phyloP scores from a whole-genome alignment of 768 basidiomycete species.

The Pleurotus tuoliensis region DNA sequence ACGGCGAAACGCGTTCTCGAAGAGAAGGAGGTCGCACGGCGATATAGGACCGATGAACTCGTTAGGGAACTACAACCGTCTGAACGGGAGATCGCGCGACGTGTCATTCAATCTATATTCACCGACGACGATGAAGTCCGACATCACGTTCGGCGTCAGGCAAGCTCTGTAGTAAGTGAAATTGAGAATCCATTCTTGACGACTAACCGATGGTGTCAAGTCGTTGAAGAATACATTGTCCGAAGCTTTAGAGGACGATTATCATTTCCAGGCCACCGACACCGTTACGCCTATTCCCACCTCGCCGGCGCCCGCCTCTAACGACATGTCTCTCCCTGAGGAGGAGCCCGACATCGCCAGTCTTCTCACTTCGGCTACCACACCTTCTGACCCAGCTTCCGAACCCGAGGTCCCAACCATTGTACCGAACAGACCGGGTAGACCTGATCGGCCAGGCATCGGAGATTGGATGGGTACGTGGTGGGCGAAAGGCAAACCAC shows the following conservation, averaged over 20 bases:
- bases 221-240: slow-evolving; percentile 50
- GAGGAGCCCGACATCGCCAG: slow-evolving; percentile 1
- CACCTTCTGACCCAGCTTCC: not conserved
- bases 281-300: slow-evolving; percentile 30
- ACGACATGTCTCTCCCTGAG: not conserved
- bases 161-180: slow-evolving; percentile 54
- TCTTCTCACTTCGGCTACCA: not conserved
- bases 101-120: slow-evolving; percentile 66
- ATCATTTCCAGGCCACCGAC: slow-evolving; percentile 27
- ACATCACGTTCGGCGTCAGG: slow-evolving; percentile 50
- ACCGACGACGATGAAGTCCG: slow-evolving; percentile 43
- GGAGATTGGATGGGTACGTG: slow-evolving; percentile 79
- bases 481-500: slow-evolving; percentile 52
- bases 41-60: slow-evolving; percentile 48
- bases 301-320: not conserved
- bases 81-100: slow-evolving; percentile 64
- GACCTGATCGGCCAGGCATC: slow-evolving; percentile 51
- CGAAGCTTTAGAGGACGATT: slow-evolving; percentile 51
- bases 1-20: slow-evolving; percentile 44
- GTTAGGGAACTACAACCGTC: slow-evolving; percentile 53
- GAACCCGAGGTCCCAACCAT: not conserved
- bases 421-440: not conserved
- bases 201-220: slow-evolving; percentile 22
- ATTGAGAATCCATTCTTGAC: not conserved
- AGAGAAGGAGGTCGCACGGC: slow-evolving; percentile 57